Percentiles rank a stretch among this genome's conserved stretches.
Evolutionary conservation across 805 yeast species (phyloP).

Genomic region (Metschnikowia matae): DNA sequence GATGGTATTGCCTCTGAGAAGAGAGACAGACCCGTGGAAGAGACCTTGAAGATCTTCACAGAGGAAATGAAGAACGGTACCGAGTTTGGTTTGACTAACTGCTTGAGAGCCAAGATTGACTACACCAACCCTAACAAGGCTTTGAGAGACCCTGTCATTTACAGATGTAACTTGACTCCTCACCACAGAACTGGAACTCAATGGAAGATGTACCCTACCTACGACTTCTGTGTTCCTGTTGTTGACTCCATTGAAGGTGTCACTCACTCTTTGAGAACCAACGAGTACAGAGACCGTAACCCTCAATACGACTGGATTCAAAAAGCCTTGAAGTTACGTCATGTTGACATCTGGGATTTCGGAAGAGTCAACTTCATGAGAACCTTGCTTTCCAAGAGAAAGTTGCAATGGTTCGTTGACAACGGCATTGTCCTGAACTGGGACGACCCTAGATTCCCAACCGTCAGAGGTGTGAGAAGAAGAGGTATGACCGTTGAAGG

Average conservation of each 20-base stretch:
- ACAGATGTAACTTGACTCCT: slow-evolving; percentile 95
- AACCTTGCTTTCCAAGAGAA: slow-evolving; percentile 93
- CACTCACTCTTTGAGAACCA: slow-evolving; percentile 96
- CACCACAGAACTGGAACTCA: slow-evolving; percentile 91
- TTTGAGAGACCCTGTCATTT: slow-evolving; percentile 95
- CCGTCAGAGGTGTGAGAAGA: slow-evolving; percentile 98
- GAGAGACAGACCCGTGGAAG: slow-evolving; percentile 91
- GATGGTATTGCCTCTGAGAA: slow-evolving; percentile 91
- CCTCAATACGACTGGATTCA: slow-evolving; percentile 98
- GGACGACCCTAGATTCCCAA: slow-evolving; percentile 99
- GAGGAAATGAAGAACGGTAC: slow-evolving; percentile 94
- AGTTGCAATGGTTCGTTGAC: slow-evolving; percentile 98
- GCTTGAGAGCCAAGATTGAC: slow-evolving; percentile 96
- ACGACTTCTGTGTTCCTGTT: slow-evolving; percentile 97
- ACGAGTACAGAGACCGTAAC: slow-evolving; percentile 98
- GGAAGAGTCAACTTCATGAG: slow-evolving; percentile 96
- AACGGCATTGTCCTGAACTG: slow-evolving; percentile 81
- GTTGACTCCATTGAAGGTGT: slow-evolving; percentile 96
- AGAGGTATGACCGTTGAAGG: slow-evolving; percentile 99
- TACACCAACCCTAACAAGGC: slow-evolving; percentile 90
- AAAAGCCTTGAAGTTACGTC: slow-evolving; percentile 73
- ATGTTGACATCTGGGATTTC: slow-evolving; percentile 97
- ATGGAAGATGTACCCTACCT: slow-evolving; percentile 98
- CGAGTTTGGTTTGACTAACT: slow-evolving; percentile 85
- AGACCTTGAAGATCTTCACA: slow-evolving; percentile 78